Evolutionary conservation across 23 red algal genomes (phyloP).

Genomic region (Gracilaria domingensis): DNA sequence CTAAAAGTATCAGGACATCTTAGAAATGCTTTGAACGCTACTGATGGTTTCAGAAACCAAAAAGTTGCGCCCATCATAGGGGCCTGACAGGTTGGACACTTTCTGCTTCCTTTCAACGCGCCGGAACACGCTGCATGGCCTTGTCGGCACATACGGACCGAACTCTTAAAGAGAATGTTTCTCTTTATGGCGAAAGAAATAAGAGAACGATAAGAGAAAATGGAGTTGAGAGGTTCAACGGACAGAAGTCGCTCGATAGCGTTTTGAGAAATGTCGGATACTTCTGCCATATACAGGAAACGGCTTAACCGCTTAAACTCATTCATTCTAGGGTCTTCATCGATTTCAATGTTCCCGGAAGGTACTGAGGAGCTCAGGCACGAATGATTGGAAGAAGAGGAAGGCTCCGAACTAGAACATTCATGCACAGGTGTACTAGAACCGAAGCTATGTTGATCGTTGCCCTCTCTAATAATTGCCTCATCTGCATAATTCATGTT

Average conservation of each 20-base stretch:
- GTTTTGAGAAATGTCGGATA: not conserved
- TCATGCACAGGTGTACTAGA: too few species aligned
- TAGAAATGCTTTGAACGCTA: too few species aligned
- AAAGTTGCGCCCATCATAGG: not conserved
- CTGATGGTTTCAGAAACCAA: too few species aligned
- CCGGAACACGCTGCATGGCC: not conserved
- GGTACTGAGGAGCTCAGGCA: not conserved
- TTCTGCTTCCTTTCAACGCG: not conserved
- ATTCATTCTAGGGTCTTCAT: not conserved
- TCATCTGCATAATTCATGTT: too few species aligned
- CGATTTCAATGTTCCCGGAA: not conserved
- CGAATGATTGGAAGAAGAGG: too few species aligned
- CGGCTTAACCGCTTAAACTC: not conserved
- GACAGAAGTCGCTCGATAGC: not conserved
- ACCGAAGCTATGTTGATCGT: too few species aligned
- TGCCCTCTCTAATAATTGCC: too few species aligned
- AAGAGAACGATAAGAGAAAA: not conserved
- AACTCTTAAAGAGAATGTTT: too few species aligned
- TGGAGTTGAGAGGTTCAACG: not conserved
- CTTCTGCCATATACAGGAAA: slow-evolving; percentile 2
- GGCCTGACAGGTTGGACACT: not conserved
- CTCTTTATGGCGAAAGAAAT: not conserved
- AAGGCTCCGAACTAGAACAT: too few species aligned
- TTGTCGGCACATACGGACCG: not conserved
- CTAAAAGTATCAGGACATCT: too few species aligned